Percentiles rank a stretch among this genome's conserved stretches.
Evolutionary conservation across 2,329 filamentous ascomycete species (phyloP).

Genomic region (Stromatinia cepivora): DNA sequence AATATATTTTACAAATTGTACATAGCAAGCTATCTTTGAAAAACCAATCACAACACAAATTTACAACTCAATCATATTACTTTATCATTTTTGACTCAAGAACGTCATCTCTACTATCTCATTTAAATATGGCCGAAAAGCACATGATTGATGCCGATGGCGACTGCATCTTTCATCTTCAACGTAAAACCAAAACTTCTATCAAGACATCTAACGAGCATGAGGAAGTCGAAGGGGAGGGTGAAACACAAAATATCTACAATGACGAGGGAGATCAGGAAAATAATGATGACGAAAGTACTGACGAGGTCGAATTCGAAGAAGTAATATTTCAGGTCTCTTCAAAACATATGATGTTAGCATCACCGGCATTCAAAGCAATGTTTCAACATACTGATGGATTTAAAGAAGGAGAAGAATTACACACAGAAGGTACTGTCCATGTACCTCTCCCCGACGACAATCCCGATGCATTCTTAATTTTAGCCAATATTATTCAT

Average conservation of each 20-base stretch:
- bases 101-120: neutral
- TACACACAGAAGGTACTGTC: neutral
- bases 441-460: neutral
- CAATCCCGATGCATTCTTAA: neutral
- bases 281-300: neutral
- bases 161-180: slow-evolving; percentile 1
- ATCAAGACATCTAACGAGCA: too few relatives aligned
- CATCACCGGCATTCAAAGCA: neutral
- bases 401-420: neutral
- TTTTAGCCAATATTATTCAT: neutral
- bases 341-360: slow-evolving; percentile 10
- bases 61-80: neutral
- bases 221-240: too few relatives aligned
- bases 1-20: neutral
- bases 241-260: neutral
- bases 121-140: neutral
- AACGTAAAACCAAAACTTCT: too few relatives aligned
- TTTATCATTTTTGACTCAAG: neutral
- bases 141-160: slow-evolving; percentile 2
- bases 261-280: neutral
- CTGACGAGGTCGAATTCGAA: neutral
- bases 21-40: neutral
- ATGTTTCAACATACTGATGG: neutral
- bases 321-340: neutral
- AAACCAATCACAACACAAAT: neutral